Conservation (phyloP, 2,329 filamentous ascomycete genomes). For the Fusarium tuaranense region DNA sequence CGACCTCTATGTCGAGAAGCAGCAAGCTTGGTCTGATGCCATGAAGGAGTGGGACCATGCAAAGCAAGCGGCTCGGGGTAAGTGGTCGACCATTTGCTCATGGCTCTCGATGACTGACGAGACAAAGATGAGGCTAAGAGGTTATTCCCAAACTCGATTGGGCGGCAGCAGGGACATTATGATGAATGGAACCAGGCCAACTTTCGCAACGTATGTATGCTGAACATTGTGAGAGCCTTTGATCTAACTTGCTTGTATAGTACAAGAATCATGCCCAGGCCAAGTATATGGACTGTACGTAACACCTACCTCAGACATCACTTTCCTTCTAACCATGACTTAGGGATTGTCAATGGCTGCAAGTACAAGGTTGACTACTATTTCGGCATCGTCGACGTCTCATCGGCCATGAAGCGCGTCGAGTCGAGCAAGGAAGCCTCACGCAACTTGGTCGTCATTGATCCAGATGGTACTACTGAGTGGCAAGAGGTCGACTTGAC, state of each 20-base stretch:
- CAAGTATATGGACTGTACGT: conserved; percentile 11
- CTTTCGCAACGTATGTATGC: not conserved
- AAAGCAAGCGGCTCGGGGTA: not conserved
- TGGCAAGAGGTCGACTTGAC: conserved; percentile 3
- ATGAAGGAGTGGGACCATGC: not conserved
- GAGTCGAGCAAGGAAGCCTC: conserved; percentile 15
- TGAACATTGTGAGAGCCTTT: not conserved
- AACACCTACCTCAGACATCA: not conserved
- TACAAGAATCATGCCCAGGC: conserved; percentile 14
- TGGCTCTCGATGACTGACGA: not conserved
- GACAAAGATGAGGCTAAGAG: not conserved
- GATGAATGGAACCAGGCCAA: not conserved
- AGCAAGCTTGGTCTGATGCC: not conserved
- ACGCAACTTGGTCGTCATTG: conserved; percentile 8
- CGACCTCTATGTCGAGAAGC: conserved; percentile 11
- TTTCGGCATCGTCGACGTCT: conserved; percentile 14
- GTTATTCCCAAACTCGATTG: not conserved
- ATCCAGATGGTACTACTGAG: conserved; percentile 1
- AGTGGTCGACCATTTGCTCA: not conserved
- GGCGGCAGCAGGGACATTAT: not conserved
- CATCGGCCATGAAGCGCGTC: conserved; percentile 11
- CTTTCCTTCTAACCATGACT: not conserved
- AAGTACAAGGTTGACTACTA: conserved; percentile 14
- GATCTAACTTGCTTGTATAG: not conserved
- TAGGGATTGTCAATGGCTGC: conserved; percentile 11